Evolutionary conservation across 2,329 filamentous ascomycete genomes (phyloP).

Genomic region (Penicillium sp.): DNA sequence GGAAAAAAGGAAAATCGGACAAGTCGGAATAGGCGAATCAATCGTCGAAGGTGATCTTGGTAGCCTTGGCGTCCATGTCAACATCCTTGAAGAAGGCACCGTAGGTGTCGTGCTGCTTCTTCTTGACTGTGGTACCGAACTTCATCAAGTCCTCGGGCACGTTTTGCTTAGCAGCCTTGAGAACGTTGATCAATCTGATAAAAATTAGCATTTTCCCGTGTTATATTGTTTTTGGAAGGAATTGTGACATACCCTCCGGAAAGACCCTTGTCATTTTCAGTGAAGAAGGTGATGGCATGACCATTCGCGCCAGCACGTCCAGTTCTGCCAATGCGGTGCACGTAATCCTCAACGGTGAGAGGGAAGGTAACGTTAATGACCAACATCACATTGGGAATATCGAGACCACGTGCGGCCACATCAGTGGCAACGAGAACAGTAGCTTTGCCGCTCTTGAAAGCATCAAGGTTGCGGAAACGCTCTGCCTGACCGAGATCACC

Average conservation of each 20-base stretch:
- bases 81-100: constrained; percentile 95
- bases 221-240: background rate
- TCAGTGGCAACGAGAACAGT: constrained; percentile 83
- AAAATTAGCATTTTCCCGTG: constrained; percentile 19
- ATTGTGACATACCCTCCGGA: constrained; percentile 73
- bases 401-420: constrained; percentile 61
- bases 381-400: constrained; percentile 92
- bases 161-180: constrained; percentile 87
- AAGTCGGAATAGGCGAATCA: constrained; percentile 31
- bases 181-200: constrained; percentile 81
- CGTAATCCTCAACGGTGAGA: constrained; percentile 93
- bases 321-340: constrained; percentile 92
- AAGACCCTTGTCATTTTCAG: constrained; percentile 88
- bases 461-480: constrained; percentile 80
- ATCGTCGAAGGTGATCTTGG: constrained; percentile 87
- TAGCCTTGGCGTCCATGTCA: constrained; percentile 78
- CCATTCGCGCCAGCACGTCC: constrained; percentile 90
- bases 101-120: constrained; percentile 94
- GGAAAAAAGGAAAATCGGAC: constrained; percentile 7
- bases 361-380: constrained; percentile 96
- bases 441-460: constrained; percentile 84
- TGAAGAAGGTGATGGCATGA: constrained; percentile 89
- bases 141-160: constrained; percentile 90
- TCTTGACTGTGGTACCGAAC: constrained; percentile 97
- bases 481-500: constrained; percentile 89